Evolutionary conservation across 2,329 filamentous ascomycete genomes (phyloP).

Genomic region (Fusarium neocosmosporiellum): DNA sequence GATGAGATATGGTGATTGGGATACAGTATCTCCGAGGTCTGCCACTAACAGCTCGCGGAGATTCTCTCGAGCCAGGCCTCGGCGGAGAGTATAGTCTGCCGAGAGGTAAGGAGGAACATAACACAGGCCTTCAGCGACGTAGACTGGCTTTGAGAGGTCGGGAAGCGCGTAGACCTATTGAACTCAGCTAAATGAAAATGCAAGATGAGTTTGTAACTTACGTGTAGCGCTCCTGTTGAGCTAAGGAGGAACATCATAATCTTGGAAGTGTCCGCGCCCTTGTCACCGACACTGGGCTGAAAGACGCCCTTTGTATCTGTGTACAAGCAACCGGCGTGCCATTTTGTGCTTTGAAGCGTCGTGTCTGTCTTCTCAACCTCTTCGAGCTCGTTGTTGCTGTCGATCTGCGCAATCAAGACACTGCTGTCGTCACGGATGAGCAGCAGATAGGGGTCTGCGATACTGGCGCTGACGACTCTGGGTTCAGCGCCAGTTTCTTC

Average conservation of each 20-base stretch:
- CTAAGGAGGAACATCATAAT: slow-evolving; percentile 83
- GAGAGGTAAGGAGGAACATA: slow-evolving; percentile 83
- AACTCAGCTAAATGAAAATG: slow-evolving; percentile 1
- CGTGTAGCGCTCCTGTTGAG: slow-evolving; percentile 77
- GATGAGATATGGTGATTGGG: slow-evolving; percentile 81
- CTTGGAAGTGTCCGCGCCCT: slow-evolving; percentile 54
- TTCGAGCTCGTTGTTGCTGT: slow-evolving; percentile 83
- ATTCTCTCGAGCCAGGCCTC: slow-evolving; percentile 77
- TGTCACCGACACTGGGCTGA: slow-evolving; percentile 53
- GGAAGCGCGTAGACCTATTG: slow-evolving; percentile 80
- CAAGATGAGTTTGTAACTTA: slow-evolving; percentile 56
- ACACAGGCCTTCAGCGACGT: slow-evolving; percentile 79
- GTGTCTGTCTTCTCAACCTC: slow-evolving; percentile 76
- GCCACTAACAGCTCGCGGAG: slow-evolving; percentile 85
- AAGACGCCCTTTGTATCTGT: slow-evolving; percentile 71
- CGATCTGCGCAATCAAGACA: slow-evolving; percentile 81
- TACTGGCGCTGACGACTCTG: slow-evolving; percentile 81
- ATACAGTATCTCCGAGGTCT: slow-evolving; percentile 81
- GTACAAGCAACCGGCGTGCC: slow-evolving; percentile 88
- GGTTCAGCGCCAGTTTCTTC: slow-evolving; percentile 88
- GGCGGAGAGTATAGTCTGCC: slow-evolving; percentile 74
- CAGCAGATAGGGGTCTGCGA: slow-evolving; percentile 87
- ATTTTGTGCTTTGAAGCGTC: slow-evolving; percentile 71
- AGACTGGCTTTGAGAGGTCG: slow-evolving; percentile 77
- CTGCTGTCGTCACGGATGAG: slow-evolving; percentile 87